Percentiles rank a stretch among this genome's conserved stretches.
Conservation (phyloP, 1,284 basidiomycete species). For the Clitocybe nebularis region DNA sequence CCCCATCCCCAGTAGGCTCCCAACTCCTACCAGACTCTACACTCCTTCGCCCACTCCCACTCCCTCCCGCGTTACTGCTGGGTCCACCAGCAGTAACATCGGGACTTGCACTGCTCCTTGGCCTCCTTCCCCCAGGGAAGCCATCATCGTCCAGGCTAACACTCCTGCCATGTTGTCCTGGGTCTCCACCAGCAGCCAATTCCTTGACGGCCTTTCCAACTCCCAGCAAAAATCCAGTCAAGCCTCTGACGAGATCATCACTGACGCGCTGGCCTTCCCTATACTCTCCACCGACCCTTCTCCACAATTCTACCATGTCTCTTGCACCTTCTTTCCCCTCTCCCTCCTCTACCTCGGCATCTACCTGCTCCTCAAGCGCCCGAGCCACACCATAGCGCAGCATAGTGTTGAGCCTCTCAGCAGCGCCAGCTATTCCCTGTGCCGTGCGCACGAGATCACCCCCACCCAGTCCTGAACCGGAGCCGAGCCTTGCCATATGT, state of each 20-base stretch:
- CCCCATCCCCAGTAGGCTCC: slow-evolving; percentile 36
- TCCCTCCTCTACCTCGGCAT: slow-evolving; percentile 58
- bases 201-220: slow-evolving; percentile 68
- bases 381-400: slow-evolving; percentile 50
- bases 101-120: slow-evolving; percentile 30
- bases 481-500: slow-evolving; percentile 46
- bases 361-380: slow-evolving; percentile 68
- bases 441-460: slow-evolving; percentile 55
- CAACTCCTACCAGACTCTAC: slow-evolving; percentile 54
- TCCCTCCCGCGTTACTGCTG: slow-evolving; percentile 19
- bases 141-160: slow-evolving; percentile 47
- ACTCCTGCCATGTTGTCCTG: slow-evolving; percentile 41
- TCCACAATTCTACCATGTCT: slow-evolving; percentile 58
- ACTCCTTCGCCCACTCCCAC: slow-evolving; percentile 47
- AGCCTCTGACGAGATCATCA: slow-evolving; percentile 70
- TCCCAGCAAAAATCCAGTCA: slow-evolving; percentile 70
- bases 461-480: slow-evolving; percentile 19
- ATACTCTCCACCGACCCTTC: slow-evolving; percentile 62
- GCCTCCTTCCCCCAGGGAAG: slow-evolving; percentile 17
- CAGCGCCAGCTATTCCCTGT: slow-evolving; percentile 56
- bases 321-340: slow-evolving; percentile 18
- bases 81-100: slow-evolving; percentile 21
- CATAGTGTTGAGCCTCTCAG: slow-evolving; percentile 60
- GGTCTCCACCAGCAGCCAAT: slow-evolving; percentile 27
- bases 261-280: slow-evolving; percentile 65